Evolutionary conservation across 495 filamentous ascomycete genomes (phyloP).

Genomic region (Neurospora sp.): DNA sequence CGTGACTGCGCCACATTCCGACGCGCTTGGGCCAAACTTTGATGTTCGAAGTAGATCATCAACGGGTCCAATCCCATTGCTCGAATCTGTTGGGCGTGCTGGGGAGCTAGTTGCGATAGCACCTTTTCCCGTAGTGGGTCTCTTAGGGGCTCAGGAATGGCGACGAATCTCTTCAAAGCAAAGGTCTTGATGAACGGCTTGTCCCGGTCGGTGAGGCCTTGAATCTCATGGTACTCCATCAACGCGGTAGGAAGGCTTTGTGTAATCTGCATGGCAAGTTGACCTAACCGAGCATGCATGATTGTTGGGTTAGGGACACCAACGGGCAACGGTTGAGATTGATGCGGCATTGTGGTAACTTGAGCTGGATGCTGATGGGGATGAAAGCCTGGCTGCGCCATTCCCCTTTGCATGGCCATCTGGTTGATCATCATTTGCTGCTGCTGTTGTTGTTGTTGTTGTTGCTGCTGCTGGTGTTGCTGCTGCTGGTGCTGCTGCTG

Average conservation of each 20-base stretch:
- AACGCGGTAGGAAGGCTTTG: background rate
- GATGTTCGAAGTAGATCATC: slow-evolving; percentile 30
- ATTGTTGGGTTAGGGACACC: slow-evolving; percentile 25
- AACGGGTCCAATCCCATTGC: slow-evolving; percentile 30
- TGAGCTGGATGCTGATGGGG: slow-evolving; percentile 43
- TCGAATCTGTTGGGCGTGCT: slow-evolving; percentile 20
- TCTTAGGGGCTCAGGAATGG: slow-evolving; percentile 24
- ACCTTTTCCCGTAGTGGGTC: slow-evolving; percentile 22
- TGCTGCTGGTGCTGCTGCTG: slow-evolving; percentile 20
- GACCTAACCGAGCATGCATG: slow-evolving; percentile 10
- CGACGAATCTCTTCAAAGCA: slow-evolving; percentile 15
- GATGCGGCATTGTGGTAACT: slow-evolving; percentile 31
- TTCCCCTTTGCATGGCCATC: slow-evolving; percentile 24
- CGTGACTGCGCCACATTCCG: slow-evolving; percentile 14
- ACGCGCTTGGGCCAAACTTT: slow-evolving; percentile 14
- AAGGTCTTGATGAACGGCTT: slow-evolving; percentile 17
- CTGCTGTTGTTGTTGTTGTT: slow-evolving; percentile 20
- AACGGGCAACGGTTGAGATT: slow-evolving; percentile 24
- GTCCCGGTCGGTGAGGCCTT: slow-evolving; percentile 18
- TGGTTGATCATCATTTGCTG: slow-evolving; percentile 39
- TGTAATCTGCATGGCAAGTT: background rate
- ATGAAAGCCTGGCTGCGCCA: slow-evolving; percentile 35
- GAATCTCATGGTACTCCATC: background rate
- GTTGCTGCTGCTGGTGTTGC: slow-evolving; percentile 16
- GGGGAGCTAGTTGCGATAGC: slow-evolving; percentile 13